Conservation (phyloP, 805 yeast genomes). For the Metschnikowia anglica region DNA sequence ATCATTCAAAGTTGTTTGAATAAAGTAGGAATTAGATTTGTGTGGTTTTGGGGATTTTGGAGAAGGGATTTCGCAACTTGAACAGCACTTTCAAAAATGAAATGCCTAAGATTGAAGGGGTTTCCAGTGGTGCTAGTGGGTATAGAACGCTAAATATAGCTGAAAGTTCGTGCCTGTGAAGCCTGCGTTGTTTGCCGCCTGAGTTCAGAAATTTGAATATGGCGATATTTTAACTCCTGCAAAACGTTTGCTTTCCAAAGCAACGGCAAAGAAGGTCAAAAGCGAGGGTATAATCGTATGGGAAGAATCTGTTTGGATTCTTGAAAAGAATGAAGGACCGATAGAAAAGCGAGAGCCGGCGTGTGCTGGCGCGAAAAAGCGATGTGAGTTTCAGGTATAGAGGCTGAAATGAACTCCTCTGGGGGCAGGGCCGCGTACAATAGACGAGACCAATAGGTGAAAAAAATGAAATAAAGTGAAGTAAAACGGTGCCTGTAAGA, state of each 20-base stretch:
- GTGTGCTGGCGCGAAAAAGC: conserved; percentile 3
- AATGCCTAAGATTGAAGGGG: background rate
- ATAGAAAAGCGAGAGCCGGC: background rate
- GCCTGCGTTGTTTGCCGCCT: too few relatives aligned
- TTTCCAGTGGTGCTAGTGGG: background rate
- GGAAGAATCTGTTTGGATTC: too few relatives aligned
- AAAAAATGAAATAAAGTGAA: background rate
- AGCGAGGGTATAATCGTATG: too few relatives aligned
- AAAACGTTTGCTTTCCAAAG: too few relatives aligned
- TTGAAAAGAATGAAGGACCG: too few relatives aligned
- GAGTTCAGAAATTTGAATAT: too few relatives aligned
- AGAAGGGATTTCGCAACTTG: too few relatives aligned
- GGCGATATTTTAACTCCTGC: too few relatives aligned
- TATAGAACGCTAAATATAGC: conserved; percentile 2
- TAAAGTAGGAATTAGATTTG: background rate
- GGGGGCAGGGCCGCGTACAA: background rate
- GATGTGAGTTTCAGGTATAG: conserved; percentile 5
- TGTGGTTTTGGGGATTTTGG: background rate
- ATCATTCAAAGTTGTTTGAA: background rate
- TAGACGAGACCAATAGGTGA: background rate
- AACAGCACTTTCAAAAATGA: background rate
- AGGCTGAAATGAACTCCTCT: conserved; percentile 5
- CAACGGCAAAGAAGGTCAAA: too few relatives aligned
- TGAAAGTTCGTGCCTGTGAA: background rate
- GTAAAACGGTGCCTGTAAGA: background rate